phyloP scores from a whole-genome alignment of 345 rosid genomes.

The Euclidium syriacum region DNA sequence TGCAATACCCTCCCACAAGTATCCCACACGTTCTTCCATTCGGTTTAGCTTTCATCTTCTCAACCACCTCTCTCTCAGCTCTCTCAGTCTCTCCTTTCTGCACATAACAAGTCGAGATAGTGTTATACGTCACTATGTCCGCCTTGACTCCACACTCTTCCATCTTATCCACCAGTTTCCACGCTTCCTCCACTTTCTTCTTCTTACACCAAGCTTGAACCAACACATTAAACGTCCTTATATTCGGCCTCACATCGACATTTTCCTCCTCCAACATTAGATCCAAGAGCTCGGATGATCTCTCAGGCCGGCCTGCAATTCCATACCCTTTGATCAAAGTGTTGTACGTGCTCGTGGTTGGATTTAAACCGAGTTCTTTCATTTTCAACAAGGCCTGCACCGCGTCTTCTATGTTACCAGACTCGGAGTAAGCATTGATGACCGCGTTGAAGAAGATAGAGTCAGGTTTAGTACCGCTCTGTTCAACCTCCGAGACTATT shows the following conservation, averaged over 20 bases:
- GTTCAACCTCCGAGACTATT: slow-evolving; percentile 47
- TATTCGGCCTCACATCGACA: slow-evolving; percentile 40
- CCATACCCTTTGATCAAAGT: slow-evolving; percentile 63
- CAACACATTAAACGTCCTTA: slow-evolving; percentile 54
- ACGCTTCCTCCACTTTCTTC: slow-evolving; percentile 47
- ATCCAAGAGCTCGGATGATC: slow-evolving; percentile 45
- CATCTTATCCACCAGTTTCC: slow-evolving; percentile 53
- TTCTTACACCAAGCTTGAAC: slow-evolving; percentile 64
- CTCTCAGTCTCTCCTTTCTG: slow-evolving; percentile 44
- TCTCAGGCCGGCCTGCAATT: slow-evolving; percentile 52
- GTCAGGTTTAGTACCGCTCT: slow-evolving; percentile 43
- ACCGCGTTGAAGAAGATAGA: slow-evolving; percentile 53
- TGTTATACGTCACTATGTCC: slow-evolving; percentile 55
- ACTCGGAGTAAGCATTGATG: slow-evolving; percentile 59
- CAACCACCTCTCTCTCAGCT: slow-evolving; percentile 42
- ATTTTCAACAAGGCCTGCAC: slow-evolving; percentile 44
- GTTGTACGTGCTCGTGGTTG: slow-evolving; percentile 56
- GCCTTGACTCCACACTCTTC: slow-evolving; percentile 44
- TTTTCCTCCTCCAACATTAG: slow-evolving; percentile 39
- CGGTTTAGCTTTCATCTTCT: slow-evolving; percentile 40
- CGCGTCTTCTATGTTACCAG: slow-evolving; percentile 54
- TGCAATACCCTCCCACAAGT: slow-evolving; percentile 50
- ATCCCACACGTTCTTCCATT: slow-evolving; percentile 58
- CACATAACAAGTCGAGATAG: slow-evolving; percentile 53
- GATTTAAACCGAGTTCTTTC: slow-evolving; percentile 50